Evolutionary conservation across 2,329 filamentous ascomycete genomes (phyloP).

Genomic region (Aspergillus sp.): DNA sequence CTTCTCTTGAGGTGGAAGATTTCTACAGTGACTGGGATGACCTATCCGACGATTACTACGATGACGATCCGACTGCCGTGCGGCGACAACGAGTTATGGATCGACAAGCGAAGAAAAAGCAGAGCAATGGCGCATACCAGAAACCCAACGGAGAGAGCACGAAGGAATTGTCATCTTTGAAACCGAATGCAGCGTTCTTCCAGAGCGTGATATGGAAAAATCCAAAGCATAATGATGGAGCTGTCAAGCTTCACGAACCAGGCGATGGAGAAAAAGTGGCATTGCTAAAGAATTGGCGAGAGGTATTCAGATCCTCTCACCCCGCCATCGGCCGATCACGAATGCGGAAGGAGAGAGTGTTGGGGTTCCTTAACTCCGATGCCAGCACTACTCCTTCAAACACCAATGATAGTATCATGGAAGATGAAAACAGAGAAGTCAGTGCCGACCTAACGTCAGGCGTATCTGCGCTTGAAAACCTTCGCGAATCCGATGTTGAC

Average conservation of each 20-base stretch:
- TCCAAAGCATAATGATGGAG: conserved; percentile 18
- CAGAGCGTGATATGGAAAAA: conserved; percentile 39
- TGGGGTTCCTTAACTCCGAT: not conserved
- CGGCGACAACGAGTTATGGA: conserved; percentile 12
- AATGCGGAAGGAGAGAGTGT: conserved; percentile 9
- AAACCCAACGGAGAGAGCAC: no score
- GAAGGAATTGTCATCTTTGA: not conserved
- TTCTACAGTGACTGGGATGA: conserved; percentile 44
- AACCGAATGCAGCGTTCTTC: conserved; percentile 24
- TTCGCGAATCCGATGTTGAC: conserved; percentile 8
- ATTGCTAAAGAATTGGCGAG: conserved; percentile 43
- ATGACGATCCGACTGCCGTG: conserved; percentile 36
- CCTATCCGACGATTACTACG: conserved; percentile 41
- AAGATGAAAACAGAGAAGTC: conserved; percentile 6
- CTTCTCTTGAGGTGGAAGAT: conserved; percentile 33
- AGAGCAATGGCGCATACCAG: not conserved
- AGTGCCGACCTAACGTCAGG: conserved; percentile 16
- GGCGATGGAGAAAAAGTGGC: conserved; percentile 40
- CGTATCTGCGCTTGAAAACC: conserved; percentile 8
- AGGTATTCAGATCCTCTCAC: conserved; percentile 36
- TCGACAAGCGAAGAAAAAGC: conserved; percentile 10
- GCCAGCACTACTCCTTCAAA: conserved; percentile 3
- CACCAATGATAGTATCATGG: conserved; percentile 1
- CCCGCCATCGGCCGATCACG: conserved; percentile 22
- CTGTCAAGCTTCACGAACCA: conserved; percentile 29